Percentiles rank a stretch among this genome's conserved stretches.
These are phyloP conservation scores for Phaffia rhodozyma DNA, from an alignment of 1,284 basidiomycete genomes.

Conservation along the genomic window DNA sequence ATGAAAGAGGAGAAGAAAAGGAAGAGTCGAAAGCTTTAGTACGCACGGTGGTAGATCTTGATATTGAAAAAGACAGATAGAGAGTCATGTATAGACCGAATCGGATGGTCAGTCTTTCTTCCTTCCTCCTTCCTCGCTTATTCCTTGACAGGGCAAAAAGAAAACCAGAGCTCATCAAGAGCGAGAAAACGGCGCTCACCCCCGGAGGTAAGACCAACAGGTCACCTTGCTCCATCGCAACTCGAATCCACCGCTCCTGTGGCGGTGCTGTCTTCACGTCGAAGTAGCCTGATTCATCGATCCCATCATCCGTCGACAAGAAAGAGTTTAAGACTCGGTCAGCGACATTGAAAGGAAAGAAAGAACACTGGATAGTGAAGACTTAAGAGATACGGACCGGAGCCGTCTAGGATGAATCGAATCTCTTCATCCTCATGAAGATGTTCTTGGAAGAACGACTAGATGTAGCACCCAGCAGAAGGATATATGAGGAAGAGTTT, in stretches of 20 bases:
- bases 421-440: slow-evolving; percentile 89
- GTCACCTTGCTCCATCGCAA: slow-evolving; percentile 56
- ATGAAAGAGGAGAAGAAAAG: too few species aligned
- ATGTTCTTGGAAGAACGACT: slow-evolving; percentile 68
- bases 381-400: slow-evolving; percentile 30
- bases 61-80: background rate
- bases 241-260: slow-evolving; percentile 59
- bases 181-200: slow-evolving; percentile 22
- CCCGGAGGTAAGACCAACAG: slow-evolving; percentile 61
- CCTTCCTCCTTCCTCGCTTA: background rate
- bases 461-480: background rate
- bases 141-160: background rate
- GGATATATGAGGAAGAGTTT: background rate
- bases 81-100: background rate
- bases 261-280: slow-evolving; percentile 49
- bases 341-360: too few species aligned
- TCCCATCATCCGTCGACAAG: background rate
- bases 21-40: too few species aligned
- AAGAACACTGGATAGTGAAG: background rate
- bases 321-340: background rate
- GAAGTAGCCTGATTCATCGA: slow-evolving; percentile 48
- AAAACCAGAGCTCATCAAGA: background rate
- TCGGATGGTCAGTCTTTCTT: background rate
- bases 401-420: slow-evolving; percentile 65
- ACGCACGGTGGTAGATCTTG: too few species aligned